Evolutionary conservation across 108 stramenopile genomes (phyloP), one percentile per base, ranked within the genome.

Genomic region (Pseudonitzschia multiseries): DNA sequence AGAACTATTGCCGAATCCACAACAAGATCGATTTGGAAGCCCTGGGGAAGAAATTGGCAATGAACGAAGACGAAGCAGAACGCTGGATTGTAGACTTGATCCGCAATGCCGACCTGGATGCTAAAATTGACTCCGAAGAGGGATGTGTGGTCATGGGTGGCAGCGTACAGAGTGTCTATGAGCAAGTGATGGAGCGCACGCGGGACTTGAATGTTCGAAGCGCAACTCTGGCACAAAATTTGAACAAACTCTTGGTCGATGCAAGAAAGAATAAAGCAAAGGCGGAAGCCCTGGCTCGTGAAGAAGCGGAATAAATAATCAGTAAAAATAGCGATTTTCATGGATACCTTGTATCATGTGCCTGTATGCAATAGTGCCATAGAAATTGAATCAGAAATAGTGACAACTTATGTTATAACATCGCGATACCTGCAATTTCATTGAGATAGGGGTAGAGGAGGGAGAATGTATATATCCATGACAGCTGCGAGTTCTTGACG

Each of bases 1-100:
- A 99, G 84, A 98, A 98, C 66, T 98, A 97, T 80, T 99, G 99
- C 78, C 86, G 97, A 57, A 98, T 99, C 77, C 98, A 99, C 90
- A 89, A 96, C 84, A 97, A 96, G 86, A 94, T 99, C 77, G 98
- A 99, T 76, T 88, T 99, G 71, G 71, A 71, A 31, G 95, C 92
- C 63, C 86, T 99, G 70, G 97, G 97, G 8, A 89, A 90, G 32
- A 96, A 97, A 82, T 87, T 98, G 63, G 92, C 93, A 77, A 97
- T 99, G 95, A 88, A 97, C 69, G 78, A 86, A 63, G 90, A 88
- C 12, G 89, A 91, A 32, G 98, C 99, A 0, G 99, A 99, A 80
- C 91, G 92, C 46, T 99, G 97, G 98, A 97, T 99, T 75, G 99
- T 98, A 31, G 97, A 99, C 81, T 84, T 99, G 76, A 98, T 99